These are phyloP conservation scores for Xylaria castorea DNA, from an alignment of 495 filamentous ascomycete genomes.

Conservation along the genomic window DNA sequence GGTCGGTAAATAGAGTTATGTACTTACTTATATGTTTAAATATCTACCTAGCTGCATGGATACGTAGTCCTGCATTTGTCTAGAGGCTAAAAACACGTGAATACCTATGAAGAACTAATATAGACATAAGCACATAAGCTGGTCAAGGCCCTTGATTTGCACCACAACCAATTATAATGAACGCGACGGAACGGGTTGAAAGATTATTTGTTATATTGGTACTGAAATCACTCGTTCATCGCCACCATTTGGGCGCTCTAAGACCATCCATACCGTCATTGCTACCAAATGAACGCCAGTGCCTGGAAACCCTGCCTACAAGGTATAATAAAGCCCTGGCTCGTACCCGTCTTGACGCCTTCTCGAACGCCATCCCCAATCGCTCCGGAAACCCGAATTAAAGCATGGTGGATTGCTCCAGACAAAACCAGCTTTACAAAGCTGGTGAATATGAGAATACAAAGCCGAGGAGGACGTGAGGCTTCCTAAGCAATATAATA, in stretches of 20 bases:
- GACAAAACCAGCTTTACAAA: slow-evolving; percentile 6
- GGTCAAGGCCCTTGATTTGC: background rate
- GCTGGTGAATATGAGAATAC: slow-evolving; percentile 23
- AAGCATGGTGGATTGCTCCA: slow-evolving; percentile 22
- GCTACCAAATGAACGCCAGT: slow-evolving; percentile 13
- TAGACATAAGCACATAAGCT: background rate
- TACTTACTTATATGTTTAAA: no score
- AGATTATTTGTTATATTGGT: slow-evolving; percentile 10
- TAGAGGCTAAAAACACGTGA: background rate
- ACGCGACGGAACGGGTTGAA: background rate
- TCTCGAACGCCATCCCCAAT: slow-evolving; percentile 31
- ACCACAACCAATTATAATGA: background rate
- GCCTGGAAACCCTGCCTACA: background rate
- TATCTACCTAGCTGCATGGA: no score
- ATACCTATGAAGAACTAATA: background rate
- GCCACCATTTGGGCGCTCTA: slow-evolving; percentile 21
- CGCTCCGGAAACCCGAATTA: background rate
- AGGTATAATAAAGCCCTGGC: slow-evolving; percentile 20
- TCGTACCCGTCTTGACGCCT: slow-evolving; percentile 17
- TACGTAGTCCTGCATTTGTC: background rate
- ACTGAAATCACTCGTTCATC: slow-evolving; percentile 4
- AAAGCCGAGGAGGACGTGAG: slow-evolving; percentile 17
- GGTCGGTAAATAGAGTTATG: no score
- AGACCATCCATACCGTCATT: slow-evolving; percentile 11
- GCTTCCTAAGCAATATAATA: slow-evolving; percentile 21